Evolutionary conservation across 2,329 filamentous ascomycete genomes (phyloP).

Genomic region (Fusarium sp.): DNA sequence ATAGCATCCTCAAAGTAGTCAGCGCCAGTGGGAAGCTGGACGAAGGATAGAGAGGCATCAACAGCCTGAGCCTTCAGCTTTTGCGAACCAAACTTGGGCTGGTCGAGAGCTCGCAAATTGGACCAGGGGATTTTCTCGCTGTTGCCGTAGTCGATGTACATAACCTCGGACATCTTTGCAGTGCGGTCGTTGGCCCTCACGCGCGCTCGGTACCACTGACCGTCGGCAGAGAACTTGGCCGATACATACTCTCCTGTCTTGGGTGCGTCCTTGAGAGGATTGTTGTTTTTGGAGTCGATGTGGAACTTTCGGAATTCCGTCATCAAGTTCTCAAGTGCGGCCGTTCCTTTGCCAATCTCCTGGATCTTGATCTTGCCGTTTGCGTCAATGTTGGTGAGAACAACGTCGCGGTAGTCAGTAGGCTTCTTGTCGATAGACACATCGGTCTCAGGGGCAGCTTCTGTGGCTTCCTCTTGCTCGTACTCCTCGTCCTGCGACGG

Average conservation of each 20-base stretch:
- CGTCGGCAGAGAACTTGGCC: conserved; percentile 89
- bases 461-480: conserved; percentile 65
- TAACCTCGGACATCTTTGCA: conserved; percentile 87
- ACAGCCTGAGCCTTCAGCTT: conserved; percentile 89
- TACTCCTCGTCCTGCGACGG: conserved; percentile 83
- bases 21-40: conserved; percentile 84
- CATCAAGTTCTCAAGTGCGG: conserved; percentile 89
- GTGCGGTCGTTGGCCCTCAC: conserved; percentile 93
- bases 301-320: conserved; percentile 92
- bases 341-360: conserved; percentile 87
- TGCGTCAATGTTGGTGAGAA: conserved; percentile 89
- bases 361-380: conserved; percentile 90
- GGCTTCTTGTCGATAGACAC: conserved; percentile 74
- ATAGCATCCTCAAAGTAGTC: conserved; percentile 89
- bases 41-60: conserved; percentile 87
- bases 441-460: conserved; percentile 62
- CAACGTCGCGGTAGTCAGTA: conserved; percentile 89
- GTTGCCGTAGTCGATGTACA: conserved; percentile 98
- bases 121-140: conserved; percentile 89
- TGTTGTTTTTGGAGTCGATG: conserved; percentile 82
- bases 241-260: conserved; percentile 94
- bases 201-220: conserved; percentile 93
- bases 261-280: conserved; percentile 78
- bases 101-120: conserved; percentile 82
- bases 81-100: conserved; percentile 81